These are phyloP conservation scores for Boletus sp. DNA, from an alignment of 1,284 basidiomycete genomes.

Conservation along the genomic window DNA sequence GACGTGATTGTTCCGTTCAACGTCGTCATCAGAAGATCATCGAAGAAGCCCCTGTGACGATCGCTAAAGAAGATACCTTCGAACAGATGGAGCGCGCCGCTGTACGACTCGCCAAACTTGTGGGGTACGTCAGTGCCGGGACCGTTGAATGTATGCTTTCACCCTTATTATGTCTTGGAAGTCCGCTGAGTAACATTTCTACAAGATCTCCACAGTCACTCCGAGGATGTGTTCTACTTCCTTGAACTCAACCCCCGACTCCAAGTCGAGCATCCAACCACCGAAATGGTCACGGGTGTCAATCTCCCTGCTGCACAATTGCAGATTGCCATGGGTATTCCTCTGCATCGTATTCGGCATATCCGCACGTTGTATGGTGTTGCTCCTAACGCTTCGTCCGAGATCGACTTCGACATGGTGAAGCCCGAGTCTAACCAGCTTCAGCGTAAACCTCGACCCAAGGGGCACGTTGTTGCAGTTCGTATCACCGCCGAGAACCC, in stretches of 20 bases:
- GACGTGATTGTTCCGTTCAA: slow-evolving; percentile 99
- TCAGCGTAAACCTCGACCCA: slow-evolving; percentile 94
- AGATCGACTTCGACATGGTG: slow-evolving; percentile 96
- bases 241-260: slow-evolving; percentile 99
- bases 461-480: slow-evolving; percentile 98
- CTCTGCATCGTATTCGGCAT: slow-evolving; percentile 92
- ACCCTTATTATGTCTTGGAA: neutral
- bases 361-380: slow-evolving; percentile 97
- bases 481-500: slow-evolving; percentile 99
- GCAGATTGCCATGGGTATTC: slow-evolving; percentile 98
- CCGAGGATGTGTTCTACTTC: slow-evolving; percentile 94
- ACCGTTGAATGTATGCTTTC: slow-evolving; percentile 86
- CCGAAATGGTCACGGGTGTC: slow-evolving; percentile 99
- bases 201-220: slow-evolving; percentile 92
- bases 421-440: slow-evolving; percentile 83
- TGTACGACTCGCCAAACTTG: slow-evolving; percentile 94
- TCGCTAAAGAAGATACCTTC: slow-evolving; percentile 87
- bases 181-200: slow-evolving; percentile 9
- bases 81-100: slow-evolving; percentile 98
- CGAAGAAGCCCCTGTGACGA: slow-evolving; percentile 98
- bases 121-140: slow-evolving; percentile 98
- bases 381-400: slow-evolving; percentile 79
- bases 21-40: slow-evolving; percentile 99
- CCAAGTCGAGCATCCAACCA: slow-evolving; percentile 99
- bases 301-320: slow-evolving; percentile 97